Conservation (phyloP, 2,329 filamentous ascomycete genomes). For the Mycosphaerella sp. region DNA sequence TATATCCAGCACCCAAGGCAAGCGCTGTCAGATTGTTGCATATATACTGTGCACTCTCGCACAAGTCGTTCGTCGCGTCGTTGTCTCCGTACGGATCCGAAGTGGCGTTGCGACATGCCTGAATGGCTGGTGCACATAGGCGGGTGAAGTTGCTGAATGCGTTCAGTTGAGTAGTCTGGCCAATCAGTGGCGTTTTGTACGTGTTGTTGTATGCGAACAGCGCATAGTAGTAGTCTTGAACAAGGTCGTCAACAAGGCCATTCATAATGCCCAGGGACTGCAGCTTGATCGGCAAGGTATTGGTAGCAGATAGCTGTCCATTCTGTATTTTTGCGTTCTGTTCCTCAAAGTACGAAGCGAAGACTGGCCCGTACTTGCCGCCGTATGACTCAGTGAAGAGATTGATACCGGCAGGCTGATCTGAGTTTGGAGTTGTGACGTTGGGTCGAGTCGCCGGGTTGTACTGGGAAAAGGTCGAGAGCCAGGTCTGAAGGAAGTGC, state of each 20-base stretch:
- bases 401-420: constrained; percentile 42
- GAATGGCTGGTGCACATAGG: constrained; percentile 27
- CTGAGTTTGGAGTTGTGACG: constrained; percentile 47
- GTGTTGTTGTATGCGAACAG: constrained; percentile 58
- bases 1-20: constrained; percentile 18
- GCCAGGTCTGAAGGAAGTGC: constrained; percentile 58
- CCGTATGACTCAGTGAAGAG: constrained; percentile 52
- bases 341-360: constrained; percentile 52
- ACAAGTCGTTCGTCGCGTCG: constrained; percentile 17
- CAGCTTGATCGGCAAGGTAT: constrained; percentile 55
- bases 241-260: constrained; percentile 60
- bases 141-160: constrained; percentile 43
- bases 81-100: constrained; percentile 24
- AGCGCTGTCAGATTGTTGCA: constrained; percentile 23
- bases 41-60: constrained; percentile 21
- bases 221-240: constrained; percentile 55
- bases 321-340: constrained; percentile 56
- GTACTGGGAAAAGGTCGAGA: constrained; percentile 40
- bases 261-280: constrained; percentile 64
- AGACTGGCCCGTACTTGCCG: constrained; percentile 62
- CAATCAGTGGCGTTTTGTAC: constrained; percentile 56
- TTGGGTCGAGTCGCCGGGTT: constrained; percentile 40
- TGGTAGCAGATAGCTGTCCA: constrained; percentile 45
- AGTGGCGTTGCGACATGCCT: constrained; percentile 31
- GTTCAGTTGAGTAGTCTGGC: constrained; percentile 46